phyloP scores from a whole-genome alignment of 1,284 basidiomycete species.

The Moesziomyces aphidis region DNA sequence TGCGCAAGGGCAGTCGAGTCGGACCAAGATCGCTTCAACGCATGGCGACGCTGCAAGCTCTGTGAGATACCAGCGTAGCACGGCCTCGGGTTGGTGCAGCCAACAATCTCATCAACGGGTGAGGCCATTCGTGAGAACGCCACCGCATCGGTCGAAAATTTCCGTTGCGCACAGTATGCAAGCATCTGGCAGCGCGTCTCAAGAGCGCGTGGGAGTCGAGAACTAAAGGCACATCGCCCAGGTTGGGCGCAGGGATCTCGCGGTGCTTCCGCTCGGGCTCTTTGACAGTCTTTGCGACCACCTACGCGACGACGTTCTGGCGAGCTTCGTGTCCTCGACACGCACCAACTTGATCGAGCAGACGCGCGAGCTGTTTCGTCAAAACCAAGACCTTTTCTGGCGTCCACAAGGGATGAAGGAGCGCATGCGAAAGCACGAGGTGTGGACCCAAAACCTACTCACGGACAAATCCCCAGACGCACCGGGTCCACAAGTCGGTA shows the following conservation, averaged over 20 bases:
- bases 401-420: constrained; percentile 46
- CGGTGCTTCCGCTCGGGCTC: constrained; percentile 42
- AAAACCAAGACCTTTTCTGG: constrained; percentile 45
- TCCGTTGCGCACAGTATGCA: constrained; percentile 15
- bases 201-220: neutral
- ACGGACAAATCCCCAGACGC: constrained; percentile 27
- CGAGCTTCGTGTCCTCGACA: constrained; percentile 43
- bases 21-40: constrained; percentile 7
- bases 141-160: constrained; percentile 5
- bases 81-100: constrained; percentile 17
- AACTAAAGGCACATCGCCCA: constrained; percentile 32
- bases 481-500: constrained; percentile 7
- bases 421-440: constrained; percentile 40
- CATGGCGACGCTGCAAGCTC: constrained; percentile 1
- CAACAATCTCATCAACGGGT: constrained; percentile 14
- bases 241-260: constrained; percentile 47
- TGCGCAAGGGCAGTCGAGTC: constrained; percentile 32
- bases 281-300: constrained; percentile 47
- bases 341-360: constrained; percentile 45
- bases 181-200: neutral
- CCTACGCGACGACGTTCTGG: constrained; percentile 43
- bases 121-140: constrained; percentile 18
- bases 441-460: constrained; percentile 40
- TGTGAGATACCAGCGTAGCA: constrained; percentile 1
- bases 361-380: constrained; percentile 45